Percentiles rank a stretch among this genome's conserved stretches.
phyloP scores from a whole-genome alignment of 2,329 filamentous ascomycete species.

The Penicillium sp. region DNA sequence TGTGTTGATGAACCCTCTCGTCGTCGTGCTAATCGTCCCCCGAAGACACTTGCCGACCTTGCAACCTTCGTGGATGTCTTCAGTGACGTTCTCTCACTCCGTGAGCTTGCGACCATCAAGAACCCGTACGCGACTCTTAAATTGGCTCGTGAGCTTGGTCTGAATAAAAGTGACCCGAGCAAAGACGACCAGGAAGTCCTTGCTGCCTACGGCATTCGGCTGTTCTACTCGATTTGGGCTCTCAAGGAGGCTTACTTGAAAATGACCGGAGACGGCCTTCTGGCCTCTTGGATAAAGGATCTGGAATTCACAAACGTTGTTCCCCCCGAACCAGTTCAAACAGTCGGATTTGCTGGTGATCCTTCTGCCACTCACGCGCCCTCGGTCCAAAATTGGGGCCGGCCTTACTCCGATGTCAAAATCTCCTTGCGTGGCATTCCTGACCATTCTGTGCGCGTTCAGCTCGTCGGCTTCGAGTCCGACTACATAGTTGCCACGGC shows the following conservation, averaged over 20 bases:
- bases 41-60: slow-evolving; percentile 44
- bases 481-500: slow-evolving; percentile 53
- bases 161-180: slow-evolving; percentile 7
- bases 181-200: slow-evolving; percentile 14
- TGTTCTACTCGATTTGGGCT: slow-evolving; percentile 58
- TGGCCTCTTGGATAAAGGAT: slow-evolving; percentile 53
- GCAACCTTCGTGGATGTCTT: slow-evolving; percentile 53
- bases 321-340: slow-evolving; percentile 33
- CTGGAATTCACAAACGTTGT: slow-evolving; percentile 54
- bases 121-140: slow-evolving; percentile 21
- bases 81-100: slow-evolving; percentile 49
- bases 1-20: slow-evolving; percentile 47
- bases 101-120: slow-evolving; percentile 51
- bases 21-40: slow-evolving; percentile 20
- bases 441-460: slow-evolving; percentile 48
- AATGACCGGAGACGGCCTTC: slow-evolving; percentile 55
- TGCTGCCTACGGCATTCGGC: slow-evolving; percentile 49
- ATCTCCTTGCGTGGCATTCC: slow-evolving; percentile 42
- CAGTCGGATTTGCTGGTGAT: not conserved
- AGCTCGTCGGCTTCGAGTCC: slow-evolving; percentile 51
- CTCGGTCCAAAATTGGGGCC: slow-evolving; percentile 25
- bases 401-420: slow-evolving; percentile 37
- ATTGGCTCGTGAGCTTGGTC: slow-evolving; percentile 10
- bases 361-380: not conserved
- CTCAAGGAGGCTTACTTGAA: slow-evolving; percentile 61